These are phyloP conservation scores for Cladophialophora psammophila DNA, from an alignment of 2,329 filamentous ascomycete species.

Conservation along the genomic window DNA sequence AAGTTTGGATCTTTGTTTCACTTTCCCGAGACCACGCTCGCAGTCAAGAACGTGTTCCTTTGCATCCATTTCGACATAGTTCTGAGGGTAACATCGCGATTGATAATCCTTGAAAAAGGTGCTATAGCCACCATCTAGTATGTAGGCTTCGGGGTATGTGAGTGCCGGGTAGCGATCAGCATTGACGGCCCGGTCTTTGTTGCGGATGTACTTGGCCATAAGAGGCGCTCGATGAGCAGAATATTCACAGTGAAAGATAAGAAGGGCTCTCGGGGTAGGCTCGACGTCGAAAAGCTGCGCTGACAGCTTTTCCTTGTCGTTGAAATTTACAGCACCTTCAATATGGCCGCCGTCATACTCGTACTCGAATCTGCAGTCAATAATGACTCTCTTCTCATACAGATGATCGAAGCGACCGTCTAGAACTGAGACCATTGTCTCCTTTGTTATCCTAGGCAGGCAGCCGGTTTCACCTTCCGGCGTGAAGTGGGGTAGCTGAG, in stretches of 20 bases:
- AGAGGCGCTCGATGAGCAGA: conserved; percentile 94
- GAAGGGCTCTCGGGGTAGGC: conserved; percentile 73
- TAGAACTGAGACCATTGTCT: conserved; percentile 84
- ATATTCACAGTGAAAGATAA: conserved; percentile 98
- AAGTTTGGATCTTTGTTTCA: conserved; percentile 87
- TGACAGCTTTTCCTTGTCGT: conserved; percentile 89
- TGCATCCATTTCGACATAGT: conserved; percentile 95
- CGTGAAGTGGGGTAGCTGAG: conserved; percentile 82
- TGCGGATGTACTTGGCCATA: conserved; percentile 93
- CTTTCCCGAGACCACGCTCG: conserved; percentile 90
- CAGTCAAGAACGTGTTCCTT: conserved; percentile 91
- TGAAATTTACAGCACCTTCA: conserved; percentile 91
- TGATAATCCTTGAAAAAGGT: conserved; percentile 84
- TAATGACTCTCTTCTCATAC: conserved; percentile 83
- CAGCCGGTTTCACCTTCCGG: conserved; percentile 81
- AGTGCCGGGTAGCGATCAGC: conserved; percentile 84
- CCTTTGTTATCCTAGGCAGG: conserved; percentile 83
- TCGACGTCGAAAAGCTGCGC: conserved; percentile 74
- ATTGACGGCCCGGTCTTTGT: conserved; percentile 85
- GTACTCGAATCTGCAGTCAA: conserved; percentile 98
- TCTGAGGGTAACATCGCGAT: conserved; percentile 85
- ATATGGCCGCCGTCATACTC: conserved; percentile 98
- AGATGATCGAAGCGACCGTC: conserved; percentile 79
- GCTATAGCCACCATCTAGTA: conserved; percentile 95
- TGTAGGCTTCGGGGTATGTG: conserved; percentile 97